These are phyloP conservation scores for Cercophora newfieldiana DNA, from an alignment of 495 filamentous ascomycete genomes.

Conservation along the genomic window DNA sequence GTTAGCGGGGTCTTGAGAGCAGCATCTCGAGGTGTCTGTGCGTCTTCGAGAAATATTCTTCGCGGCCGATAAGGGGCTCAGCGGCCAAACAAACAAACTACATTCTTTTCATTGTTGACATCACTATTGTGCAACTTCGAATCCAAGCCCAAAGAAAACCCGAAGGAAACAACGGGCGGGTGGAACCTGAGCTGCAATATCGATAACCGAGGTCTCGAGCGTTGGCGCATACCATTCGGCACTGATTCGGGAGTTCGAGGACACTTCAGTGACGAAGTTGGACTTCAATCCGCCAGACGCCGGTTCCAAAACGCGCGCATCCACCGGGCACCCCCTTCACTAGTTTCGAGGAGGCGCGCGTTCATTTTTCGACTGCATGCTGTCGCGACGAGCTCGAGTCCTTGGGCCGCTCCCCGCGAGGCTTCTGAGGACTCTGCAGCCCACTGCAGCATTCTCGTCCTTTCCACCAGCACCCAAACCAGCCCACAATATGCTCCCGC, in stretches of 20 bases:
- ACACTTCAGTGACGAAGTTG: background rate
- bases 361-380: constrained; percentile 21
- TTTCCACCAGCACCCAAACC: constrained; percentile 6
- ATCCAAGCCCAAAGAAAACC: background rate
- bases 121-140: background rate
- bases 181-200: background rate
- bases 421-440: background rate
- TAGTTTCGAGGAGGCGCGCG: background rate
- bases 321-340: constrained; percentile 14
- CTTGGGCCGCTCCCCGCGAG: constrained; percentile 11
- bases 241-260: background rate
- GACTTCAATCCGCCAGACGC: background rate
- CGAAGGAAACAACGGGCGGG: background rate
- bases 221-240: background rate
- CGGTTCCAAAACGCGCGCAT: background rate
- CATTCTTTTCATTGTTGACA: background rate
- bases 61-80: background rate
- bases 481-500: constrained; percentile 22
- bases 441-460: background rate
- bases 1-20: background rate
- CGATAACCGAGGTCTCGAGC: background rate
- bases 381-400: constrained; percentile 19
- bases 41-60: background rate
- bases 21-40: background rate
- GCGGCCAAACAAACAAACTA: background rate